Base-by-base conservation (phyloP, 1,284 basidiomycete species). In the Ceratobasidium sp. region DNA sequence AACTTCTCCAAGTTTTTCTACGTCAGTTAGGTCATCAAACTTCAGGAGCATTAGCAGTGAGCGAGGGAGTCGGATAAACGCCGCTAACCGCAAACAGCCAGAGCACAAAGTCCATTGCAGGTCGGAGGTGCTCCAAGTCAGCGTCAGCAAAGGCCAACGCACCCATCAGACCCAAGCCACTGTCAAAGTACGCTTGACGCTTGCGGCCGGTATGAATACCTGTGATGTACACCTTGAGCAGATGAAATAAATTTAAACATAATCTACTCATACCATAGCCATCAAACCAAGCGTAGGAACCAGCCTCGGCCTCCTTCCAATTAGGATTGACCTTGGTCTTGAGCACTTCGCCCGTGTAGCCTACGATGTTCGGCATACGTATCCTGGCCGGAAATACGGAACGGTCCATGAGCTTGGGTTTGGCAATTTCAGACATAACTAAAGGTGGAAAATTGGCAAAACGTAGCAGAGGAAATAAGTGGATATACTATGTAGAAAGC, bases 21-120 rank as follows among this genome's bases (percentile, higher is more conserved):
- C 87, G 56, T 87, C 87, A 7, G 86, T 84, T 46, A 87, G 79
- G 79, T 87, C 86, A 75, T 87, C 86, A 5, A 86, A 85, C 86
- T 87, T 67, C 38, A 26, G 28, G 52, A 28, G 17, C 52, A 48
- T 73, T n/a, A 52, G 38, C 4, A 67, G 44, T 48, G 15, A 17
- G 38, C 13, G 56, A 26, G 6, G 54, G 62, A 42, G 52, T 33
- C 66, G 33, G 9, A 26, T 33, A 33, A 33, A 33, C 33, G 33
- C 42, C 52, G 81, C 84, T 42, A 74, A 88, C 87, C 28, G 86
- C 84, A 80, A 87, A 88, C 28, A 87, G 86, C 87, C 86, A 88
- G 44, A 87, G 83, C 81, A 86, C 86, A 79, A 88, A 88, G 50
- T 85, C 84, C 54, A 87, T 83, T 79, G 87, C 85, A 4, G 86